Base-by-base conservation (phyloP, 768 basidiomycete genomes). In the Podaxis sp. region DNA sequence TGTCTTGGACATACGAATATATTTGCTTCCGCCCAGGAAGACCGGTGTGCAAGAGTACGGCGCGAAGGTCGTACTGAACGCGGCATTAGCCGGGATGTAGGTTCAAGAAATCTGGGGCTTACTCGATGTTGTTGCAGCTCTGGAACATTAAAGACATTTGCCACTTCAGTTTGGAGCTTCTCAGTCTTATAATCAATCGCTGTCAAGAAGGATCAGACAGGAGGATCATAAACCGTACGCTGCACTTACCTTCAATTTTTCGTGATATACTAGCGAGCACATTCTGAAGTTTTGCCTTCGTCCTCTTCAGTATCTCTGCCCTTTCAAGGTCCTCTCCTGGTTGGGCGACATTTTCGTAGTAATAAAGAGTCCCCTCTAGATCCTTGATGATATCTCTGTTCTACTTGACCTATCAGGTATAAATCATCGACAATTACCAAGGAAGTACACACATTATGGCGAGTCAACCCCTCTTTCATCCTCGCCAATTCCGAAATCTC, bases 21-120 rank as follows among this genome's bases (percentile, higher is more conserved):
- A 91, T 76, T 67, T 92, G 89, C 60, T 83, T 90, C 51, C 93
- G 79, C 8, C 92, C 92, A 46, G 86, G 88, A 36, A 91, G 74
- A 4, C 92, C 92, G 11, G 89, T 90, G 66, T 93, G 89, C 51
- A 91, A 78, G 41, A 93, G 79, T 4, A 93, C 91, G 7, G 83
- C 87, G 2, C 90, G 88, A 24, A 95, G 83, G 65, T 93, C 90
- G 68, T 93, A 95, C 91, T 93, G 46, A 11, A 50, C 2, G 58
- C 22, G 52, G 26, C 40, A 12, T 44, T 15, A 38, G 57, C 11
- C 36, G 4, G n/a, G 7, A 12, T 11, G 55, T 4, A 28, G 22
- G 24, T n/a, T 8, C 28, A 26, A 28, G 33, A 37, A 49, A 17
- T 24, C 11, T 22, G 20, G 24, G 17, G 76, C 82, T 37, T 63